A percentile compares a stretch with the other conserved stretches of the same genome.
These are phyloP conservation scores for Xylariaceae sp. DNA, from an alignment of 2,329 filamentous ascomycete species.

Conservation along the genomic window DNA sequence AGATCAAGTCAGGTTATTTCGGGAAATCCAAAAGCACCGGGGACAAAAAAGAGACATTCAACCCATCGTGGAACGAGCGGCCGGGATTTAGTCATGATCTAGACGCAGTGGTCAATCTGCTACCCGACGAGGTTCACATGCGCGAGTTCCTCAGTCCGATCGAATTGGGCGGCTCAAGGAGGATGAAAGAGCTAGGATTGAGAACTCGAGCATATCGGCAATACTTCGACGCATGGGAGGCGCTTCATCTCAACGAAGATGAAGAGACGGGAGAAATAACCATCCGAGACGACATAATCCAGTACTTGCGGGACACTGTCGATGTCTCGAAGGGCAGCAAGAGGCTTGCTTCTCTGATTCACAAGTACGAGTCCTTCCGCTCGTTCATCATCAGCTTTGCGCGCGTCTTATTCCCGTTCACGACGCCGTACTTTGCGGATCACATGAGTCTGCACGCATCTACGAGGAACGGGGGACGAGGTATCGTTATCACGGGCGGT, in stretches of 20 bases:
- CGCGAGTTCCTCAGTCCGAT: slow-evolving; percentile 38
- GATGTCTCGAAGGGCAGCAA: slow-evolving; percentile 9
- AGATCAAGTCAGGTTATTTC: not conserved
- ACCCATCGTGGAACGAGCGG: slow-evolving; percentile 4
- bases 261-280: slow-evolving; percentile 33
- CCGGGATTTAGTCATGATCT: slow-evolving; percentile 22
- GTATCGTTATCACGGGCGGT: slow-evolving; percentile 44
- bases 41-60: not conserved
- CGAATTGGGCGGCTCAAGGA: slow-evolving; percentile 36
- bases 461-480: slow-evolving; percentile 40
- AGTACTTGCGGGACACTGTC: slow-evolving; percentile 29
- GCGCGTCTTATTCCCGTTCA: slow-evolving; percentile 38
- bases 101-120: slow-evolving; percentile 25
- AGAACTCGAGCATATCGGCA: slow-evolving; percentile 38
- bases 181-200: slow-evolving; percentile 38
- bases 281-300: slow-evolving; percentile 41
- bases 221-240: slow-evolving; percentile 41
- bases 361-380: slow-evolving; percentile 42
- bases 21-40: not conserved
- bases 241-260: slow-evolving; percentile 29
- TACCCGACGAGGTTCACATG: slow-evolving; percentile 33
- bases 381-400: slow-evolving; percentile 38
- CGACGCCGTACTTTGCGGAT: slow-evolving; percentile 41
- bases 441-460: slow-evolving; percentile 43
- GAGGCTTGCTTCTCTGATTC: slow-evolving; percentile 32